Base-by-base conservation (phyloP, 768 basidiomycete genomes). In the Leccinellum rugosiceps region DNA sequence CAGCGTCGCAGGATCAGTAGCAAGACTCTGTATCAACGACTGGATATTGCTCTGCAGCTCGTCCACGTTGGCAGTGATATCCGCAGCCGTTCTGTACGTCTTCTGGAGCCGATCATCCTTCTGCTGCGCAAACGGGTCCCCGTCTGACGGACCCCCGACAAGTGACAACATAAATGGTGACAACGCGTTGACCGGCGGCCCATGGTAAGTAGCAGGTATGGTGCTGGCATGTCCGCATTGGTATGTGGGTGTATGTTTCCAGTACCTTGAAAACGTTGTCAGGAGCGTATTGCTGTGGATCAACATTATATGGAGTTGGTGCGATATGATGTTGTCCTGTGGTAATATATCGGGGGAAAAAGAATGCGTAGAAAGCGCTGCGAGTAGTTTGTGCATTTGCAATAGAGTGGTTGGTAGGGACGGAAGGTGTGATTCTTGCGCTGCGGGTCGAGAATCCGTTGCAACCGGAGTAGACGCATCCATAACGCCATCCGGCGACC, bases 51-150 rank as follows among this genome's bases (percentile, higher is more conserved):
- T 75, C 59, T 88, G 83, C 53, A 93, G 72, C 35, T 83, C 81
- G 60, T 86, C 84, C 28, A 94, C 88, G 55, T 90, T 87, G 48
- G 80, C 78, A 57, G 86, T 83, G 46, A 94, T 85, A 59, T 87
- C 87, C 26, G 78, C 68, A 0, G 89, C 76, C 32, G 76, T 78
- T 48, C 77, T 80, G 77, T 88, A 91, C 1, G 80, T 74, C 61
- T 79, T 77, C 50, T 85, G 78, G 51, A 87, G 68, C 32, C 77
- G 71, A 2, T 78, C 75, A 0, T 73, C 71, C 58, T 76, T 72
- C 7, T 75, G 71, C 47, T 74, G 63, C 34, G 65, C 55, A 14
- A 75, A 64, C 9, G 75, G 70, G n/a, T 73, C 71, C 14, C 66
- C 58, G 30, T 75, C 69, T 9, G 74, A 61, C 25, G 69, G 54